Evolutionary conservation across 1,284 basidiomycete species (phyloP), one percentile per base, ranked within the genome.

Genomic region (Rhodotorula sp.): DNA sequence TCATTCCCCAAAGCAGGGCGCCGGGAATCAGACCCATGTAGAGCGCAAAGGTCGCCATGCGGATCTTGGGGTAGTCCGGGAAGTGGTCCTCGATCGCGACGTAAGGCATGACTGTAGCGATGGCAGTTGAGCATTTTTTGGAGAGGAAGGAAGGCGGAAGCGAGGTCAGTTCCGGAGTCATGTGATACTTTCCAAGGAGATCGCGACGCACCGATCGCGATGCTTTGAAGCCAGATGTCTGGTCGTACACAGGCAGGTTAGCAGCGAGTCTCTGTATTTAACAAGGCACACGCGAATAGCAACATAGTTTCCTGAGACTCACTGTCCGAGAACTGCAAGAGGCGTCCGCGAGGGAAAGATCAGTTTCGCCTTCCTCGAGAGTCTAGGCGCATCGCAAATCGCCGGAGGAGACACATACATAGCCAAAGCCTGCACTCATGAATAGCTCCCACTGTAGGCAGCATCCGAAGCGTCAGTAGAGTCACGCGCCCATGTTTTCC

Each of bases 161-260:
- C 54, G 26, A 55, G 54, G 12, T 55, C 54, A 55, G 54, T 16
- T 28, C 54, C 26, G 54, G 54, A 54, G 14, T 54, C 52, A 26
- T 54, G n/a, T 23, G 52, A 54, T 15, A n/a, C 23, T 23, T 26
- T 54, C 52, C 26, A 26, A 50, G 21, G n/a, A n/a, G 52, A 54
- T n/a, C n/a, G 21, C 26, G n/a, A 14, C 54, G 54, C 26, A 55
- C 54, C n/a, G 57, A 59, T 59, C 38, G 57, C 57, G 38, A 59
- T 59, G 34, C 23, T 23, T 12, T 59, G 57, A 18, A 59, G 57
- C 57, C 57, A 59, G 38, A 59, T 59, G 57, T 59, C 54, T 55
- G 54, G 14, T 4, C 18, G n/a, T 26, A 26, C 38, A 54, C 52
- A 23, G 10, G 54, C 15, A 18, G 15, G 54, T 26, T 4, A 28